phyloP scores from a whole-genome alignment of 2,329 filamentous ascomycete genomes.

The Trichoderma breve region DNA sequence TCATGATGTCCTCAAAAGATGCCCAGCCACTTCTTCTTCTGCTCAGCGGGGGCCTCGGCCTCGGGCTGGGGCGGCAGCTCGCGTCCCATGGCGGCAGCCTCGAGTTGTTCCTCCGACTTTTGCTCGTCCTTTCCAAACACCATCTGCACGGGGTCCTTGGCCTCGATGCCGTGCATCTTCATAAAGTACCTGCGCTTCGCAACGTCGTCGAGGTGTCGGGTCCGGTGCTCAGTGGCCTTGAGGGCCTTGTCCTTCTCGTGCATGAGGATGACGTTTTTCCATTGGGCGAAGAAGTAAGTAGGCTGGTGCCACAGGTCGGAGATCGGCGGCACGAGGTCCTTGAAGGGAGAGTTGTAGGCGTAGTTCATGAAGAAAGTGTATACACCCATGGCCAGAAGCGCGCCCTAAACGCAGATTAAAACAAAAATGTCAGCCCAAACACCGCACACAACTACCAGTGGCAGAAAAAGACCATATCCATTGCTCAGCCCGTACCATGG shows the following conservation, averaged over 20 bases:
- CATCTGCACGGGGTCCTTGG: slow-evolving; percentile 53
- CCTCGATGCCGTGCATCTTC: slow-evolving; percentile 78
- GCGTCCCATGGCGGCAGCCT: slow-evolving; percentile 37
- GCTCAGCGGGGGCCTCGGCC: slow-evolving; percentile 27
- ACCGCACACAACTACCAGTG: neutral
- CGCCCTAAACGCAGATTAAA: too few relatives aligned
- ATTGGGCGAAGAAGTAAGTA: slow-evolving; percentile 61
- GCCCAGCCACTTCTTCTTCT: slow-evolving; percentile 75
- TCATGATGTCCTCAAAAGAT: slow-evolving; percentile 58
- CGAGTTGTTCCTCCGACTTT: slow-evolving; percentile 37
- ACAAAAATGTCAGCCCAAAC: slow-evolving; percentile 3
- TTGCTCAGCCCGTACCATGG: slow-evolving; percentile 59
- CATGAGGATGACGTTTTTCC: slow-evolving; percentile 70
- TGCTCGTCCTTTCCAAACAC: slow-evolving; percentile 40
- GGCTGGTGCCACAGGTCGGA: slow-evolving; percentile 70
- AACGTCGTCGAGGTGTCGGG: slow-evolving; percentile 76
- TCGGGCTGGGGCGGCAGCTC: slow-evolving; percentile 33
- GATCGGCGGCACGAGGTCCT: slow-evolving; percentile 71
- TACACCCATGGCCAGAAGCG: slow-evolving; percentile 65
- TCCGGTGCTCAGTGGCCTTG: slow-evolving; percentile 68
- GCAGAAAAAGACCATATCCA: neutral
- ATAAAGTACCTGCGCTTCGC: slow-evolving; percentile 83
- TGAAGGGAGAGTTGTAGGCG: slow-evolving; percentile 73
- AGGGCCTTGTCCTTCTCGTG: slow-evolving; percentile 70
- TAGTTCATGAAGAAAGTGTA: slow-evolving; percentile 79